phyloP scores from a whole-genome alignment of 495 filamentous ascomycete genomes.

The Lentithecium fluviatile region DNA sequence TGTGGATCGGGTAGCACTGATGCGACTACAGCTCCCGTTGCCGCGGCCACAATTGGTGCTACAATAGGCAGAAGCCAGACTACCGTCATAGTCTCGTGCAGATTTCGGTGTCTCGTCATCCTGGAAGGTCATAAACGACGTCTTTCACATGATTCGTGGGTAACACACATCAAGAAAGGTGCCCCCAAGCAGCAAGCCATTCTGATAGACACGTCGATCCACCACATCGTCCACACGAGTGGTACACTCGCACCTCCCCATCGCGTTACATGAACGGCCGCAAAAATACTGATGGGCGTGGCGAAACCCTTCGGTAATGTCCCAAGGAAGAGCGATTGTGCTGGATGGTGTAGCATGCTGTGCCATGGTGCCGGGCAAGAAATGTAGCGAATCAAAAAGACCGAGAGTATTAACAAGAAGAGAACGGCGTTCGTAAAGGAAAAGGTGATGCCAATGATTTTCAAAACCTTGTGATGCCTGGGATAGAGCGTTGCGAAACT shows the following conservation, averaged over 20 bases:
- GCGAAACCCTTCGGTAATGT: conserved; percentile 64
- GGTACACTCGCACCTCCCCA: conserved; percentile 49
- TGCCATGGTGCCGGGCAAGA: conserved; percentile 59
- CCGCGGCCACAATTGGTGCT: conserved; percentile 56
- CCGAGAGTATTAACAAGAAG: conserved; percentile 48
- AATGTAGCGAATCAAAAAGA: conserved; percentile 55
- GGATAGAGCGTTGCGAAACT: conserved; percentile 45
- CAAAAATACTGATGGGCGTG: conserved; percentile 60
- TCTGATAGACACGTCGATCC: conserved; percentile 55
- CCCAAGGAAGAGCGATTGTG: conserved; percentile 61
- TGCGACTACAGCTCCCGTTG: conserved; percentile 58
- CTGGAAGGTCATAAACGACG: conserved; percentile 23
- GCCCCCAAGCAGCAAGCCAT: conserved; percentile 52
- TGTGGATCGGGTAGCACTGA: conserved; percentile 51
- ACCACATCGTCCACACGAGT: conserved; percentile 56
- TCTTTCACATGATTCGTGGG: not conserved
- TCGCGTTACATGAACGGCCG: conserved; percentile 54
- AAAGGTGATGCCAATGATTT: conserved; percentile 53
- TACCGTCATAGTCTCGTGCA: conserved; percentile 55
- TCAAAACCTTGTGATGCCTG: conserved; percentile 53
- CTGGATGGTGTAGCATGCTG: conserved; percentile 57
- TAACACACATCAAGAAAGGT: conserved; percentile 55
- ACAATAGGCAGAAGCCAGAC: conserved; percentile 63
- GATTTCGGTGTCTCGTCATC: conserved; percentile 41
- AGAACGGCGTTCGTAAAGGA: conserved; percentile 57